Conservation (phyloP, 306 rosid species). For the Canavalia gladiata region DNA sequence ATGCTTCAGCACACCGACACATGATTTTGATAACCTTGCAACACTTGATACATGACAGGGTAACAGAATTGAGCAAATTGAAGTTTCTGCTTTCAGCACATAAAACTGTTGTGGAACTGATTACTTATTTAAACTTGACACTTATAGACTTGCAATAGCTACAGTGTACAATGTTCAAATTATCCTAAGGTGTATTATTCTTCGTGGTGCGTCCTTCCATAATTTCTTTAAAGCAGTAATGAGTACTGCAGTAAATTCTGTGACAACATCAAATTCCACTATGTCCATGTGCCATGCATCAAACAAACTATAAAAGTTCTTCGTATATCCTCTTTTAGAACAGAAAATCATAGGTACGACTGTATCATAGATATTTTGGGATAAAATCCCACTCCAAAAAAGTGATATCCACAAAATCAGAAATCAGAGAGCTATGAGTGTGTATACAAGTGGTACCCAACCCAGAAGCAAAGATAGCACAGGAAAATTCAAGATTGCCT, state of each 20-base stretch:
- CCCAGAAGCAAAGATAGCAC: background rate
- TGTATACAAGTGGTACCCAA: background rate
- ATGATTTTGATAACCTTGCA: too few relatives aligned
- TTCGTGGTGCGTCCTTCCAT: background rate
- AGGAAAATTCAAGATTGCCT: background rate
- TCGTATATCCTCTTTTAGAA: background rate
- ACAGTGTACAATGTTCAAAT: background rate
- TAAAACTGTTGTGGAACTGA: background rate
- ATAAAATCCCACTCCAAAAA: background rate
- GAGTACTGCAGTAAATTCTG: background rate
- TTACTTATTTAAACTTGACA: background rate
- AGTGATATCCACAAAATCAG: background rate
- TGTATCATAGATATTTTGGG: background rate
- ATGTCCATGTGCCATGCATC: background rate
- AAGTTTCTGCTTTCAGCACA: constrained; percentile 13
- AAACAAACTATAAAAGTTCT: background rate
- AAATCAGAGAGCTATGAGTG: background rate
- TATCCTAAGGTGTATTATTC: background rate
- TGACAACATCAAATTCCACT: background rate
- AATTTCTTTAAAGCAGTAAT: background rate
- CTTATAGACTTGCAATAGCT: background rate
- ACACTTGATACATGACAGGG: background rate
- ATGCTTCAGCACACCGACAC: too few relatives aligned
- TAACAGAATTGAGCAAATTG: background rate
- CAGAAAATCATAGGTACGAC: background rate